Evolutionary conservation across 2,329 filamentous ascomycete species (phyloP), one percentile per base, ranked within the genome.

Genomic region (Chaetomium sp.): DNA sequence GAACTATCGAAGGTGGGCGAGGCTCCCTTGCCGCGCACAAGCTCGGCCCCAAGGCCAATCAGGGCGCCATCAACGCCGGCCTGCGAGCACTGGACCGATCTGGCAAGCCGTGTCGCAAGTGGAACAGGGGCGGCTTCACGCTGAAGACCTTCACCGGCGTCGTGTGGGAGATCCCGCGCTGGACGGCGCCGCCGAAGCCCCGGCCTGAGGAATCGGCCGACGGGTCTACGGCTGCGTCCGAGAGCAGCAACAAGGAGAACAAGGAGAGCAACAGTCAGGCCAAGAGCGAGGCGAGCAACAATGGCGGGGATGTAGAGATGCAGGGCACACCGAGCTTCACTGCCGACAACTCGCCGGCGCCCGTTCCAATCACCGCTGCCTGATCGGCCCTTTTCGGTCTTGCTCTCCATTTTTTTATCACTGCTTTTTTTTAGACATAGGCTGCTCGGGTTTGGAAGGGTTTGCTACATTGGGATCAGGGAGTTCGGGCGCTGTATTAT

Each of bases 1-100:
- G 86, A 33, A 82, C 83, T 33, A 82, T 86, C 73, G 87, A 89
- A 70, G 81, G 80, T 73, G 79, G 80, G 70, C 74, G 80, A 67
- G 77, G 78, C 70, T 80, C 83, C 71, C 78, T 81, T 54, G 79
- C 80, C 6, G 83, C 83, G 62, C 91, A 94, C 78, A 96, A 96
- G 77, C 89, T 98, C 29, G 94, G 94, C 3, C 95, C 95, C 70
- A 98, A 97, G 78, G 94, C 94, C 59, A 98, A 97, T 76, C 91
- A 94, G 73, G 95, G 95, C 69, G 94, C 94, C 65, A 99, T 99
- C 83, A 99, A 99, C 75, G 95, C 95, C 62, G 92, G 92, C 60
- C 88, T 99, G 57, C 92, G 95, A 62, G 94, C 95, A 13, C 90
- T 99, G 69, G 95, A 99, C 78, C 89, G 94, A 67, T 90, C 90